Conservation (phyloP, 192 early-diverging fungal genomes). For the Coemansia sp. region DNA sequence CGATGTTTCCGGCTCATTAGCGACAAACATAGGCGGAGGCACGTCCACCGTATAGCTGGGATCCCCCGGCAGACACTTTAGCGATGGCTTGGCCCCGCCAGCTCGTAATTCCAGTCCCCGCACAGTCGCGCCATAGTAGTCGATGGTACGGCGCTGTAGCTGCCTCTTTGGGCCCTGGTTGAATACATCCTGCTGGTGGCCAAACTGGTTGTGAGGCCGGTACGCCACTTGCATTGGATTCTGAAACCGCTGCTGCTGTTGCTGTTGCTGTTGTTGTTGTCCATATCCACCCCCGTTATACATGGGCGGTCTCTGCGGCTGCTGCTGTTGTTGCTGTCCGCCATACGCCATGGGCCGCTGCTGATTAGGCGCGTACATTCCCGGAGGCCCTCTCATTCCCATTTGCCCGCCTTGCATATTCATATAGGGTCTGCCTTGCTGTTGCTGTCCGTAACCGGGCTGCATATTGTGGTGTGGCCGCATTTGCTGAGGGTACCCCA, state of each 20-base stretch:
- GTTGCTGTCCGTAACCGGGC: slow-evolving; percentile 1
- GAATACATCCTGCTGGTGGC: slow-evolving; percentile 33
- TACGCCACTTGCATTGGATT: background rate
- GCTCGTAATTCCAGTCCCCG: slow-evolving; percentile 61
- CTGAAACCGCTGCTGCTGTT: slow-evolving; percentile 26
- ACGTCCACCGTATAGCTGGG: slow-evolving; percentile 50
- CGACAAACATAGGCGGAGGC: slow-evolving; percentile 58
- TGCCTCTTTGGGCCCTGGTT: slow-evolving; percentile 84
- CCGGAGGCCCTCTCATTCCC: slow-evolving; percentile 21
- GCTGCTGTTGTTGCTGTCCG: slow-evolving; percentile 6
- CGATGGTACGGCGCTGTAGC: slow-evolving; percentile 90
- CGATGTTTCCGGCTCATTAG: slow-evolving; percentile 38
- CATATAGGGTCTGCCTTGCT: slow-evolving; percentile 19
- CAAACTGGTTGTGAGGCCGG: slow-evolving; percentile 3
- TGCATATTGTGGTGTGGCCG: slow-evolving; percentile 10
- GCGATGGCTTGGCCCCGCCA: slow-evolving; percentile 12
- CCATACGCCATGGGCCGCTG: slow-evolving; percentile 7
- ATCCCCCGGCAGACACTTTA: slow-evolving; percentile 31
- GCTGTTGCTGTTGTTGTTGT: slow-evolving; percentile 11
- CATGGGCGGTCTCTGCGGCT: slow-evolving; percentile 16
- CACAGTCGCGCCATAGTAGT: slow-evolving; percentile 83
- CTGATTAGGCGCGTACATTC: slow-evolving; percentile 12
- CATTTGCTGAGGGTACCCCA: slow-evolving; percentile 14
- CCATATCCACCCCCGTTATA: background rate
- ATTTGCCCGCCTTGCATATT: slow-evolving; percentile 21